These are phyloP conservation scores for Lagenidium giganteum DNA, from an alignment of 352 stramenopile genomes.

Conservation along the genomic window DNA sequence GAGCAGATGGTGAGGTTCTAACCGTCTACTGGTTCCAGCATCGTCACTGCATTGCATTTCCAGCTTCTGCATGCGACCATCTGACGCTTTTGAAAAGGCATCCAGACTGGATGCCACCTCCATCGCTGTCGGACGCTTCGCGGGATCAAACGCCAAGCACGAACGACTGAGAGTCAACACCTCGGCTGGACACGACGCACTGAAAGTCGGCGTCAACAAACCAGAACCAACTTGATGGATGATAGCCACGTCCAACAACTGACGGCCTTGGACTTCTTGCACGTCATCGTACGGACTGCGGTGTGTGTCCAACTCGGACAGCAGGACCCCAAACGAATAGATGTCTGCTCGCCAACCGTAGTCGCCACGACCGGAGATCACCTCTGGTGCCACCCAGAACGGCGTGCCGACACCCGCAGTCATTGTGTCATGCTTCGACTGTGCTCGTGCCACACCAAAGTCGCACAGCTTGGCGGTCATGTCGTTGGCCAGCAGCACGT, in stretches of 20 bases:
- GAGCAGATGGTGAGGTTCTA: too few species aligned
- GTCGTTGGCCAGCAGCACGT: conserved; percentile 54
- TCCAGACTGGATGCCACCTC: conserved; percentile 62
- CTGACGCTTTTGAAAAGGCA: too few species aligned
- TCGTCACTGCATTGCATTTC: too few species aligned
- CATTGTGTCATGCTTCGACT: conserved; percentile 64
- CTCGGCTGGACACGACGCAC: conserved; percentile 32
- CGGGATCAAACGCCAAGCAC: conserved; percentile 49
- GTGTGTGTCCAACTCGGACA: conserved; percentile 65
- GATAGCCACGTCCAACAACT: conserved; percentile 53
- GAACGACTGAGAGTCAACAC: conserved; percentile 35
- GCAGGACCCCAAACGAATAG: conserved; percentile 63
- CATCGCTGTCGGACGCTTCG: conserved; percentile 43
- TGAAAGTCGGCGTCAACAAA: conserved; percentile 31
- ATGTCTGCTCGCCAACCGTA: conserved; percentile 66
- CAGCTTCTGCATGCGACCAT: too few species aligned
- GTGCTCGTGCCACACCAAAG: conserved; percentile 57
- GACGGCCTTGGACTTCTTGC: conserved; percentile 16
- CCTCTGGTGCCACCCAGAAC: conserved; percentile 57
- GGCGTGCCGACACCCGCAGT: conserved; percentile 59
- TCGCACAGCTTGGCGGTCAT: conserved; percentile 62
- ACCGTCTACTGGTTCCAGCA: too few species aligned
- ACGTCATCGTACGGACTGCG: conserved; percentile 52
- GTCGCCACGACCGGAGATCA: conserved; percentile 40
- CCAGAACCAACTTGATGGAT: conserved; percentile 47